A percentile compares a stretch with the other conserved stretches of the same genome.
Evolutionary conservation across 306 rosid genomes (phyloP).

Genomic region (Albizia julibrissin): DNA sequence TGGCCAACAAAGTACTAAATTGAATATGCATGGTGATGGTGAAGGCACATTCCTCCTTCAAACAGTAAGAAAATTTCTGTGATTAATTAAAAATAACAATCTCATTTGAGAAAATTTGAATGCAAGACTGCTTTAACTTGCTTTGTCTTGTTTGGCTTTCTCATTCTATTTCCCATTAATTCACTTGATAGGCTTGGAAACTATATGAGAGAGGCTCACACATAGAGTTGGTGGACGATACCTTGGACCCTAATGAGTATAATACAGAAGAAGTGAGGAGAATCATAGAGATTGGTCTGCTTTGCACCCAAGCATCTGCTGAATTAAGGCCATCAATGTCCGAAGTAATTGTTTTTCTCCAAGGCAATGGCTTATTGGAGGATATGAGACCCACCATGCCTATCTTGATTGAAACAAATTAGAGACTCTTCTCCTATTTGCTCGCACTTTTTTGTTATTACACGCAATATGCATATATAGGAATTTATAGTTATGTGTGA

Average conservation of each 20-base stretch:
- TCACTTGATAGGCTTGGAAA: constrained; percentile 56
- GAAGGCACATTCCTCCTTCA: constrained; percentile 47
- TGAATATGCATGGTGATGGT: background rate
- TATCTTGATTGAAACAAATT: constrained; percentile 48
- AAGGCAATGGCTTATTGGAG: constrained; percentile 39
- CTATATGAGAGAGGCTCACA: constrained; percentile 41
- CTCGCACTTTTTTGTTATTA: background rate
- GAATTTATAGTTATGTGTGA: background rate
- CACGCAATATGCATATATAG: too few relatives aligned
- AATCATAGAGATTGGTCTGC: constrained; percentile 32
- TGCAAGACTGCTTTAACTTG: background rate
- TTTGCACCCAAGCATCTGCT: constrained; percentile 64
- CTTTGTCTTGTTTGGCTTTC: background rate
- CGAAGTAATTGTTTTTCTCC: constrained; percentile 52
- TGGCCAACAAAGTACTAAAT: constrained; percentile 27
- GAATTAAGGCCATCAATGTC: constrained; percentile 68
- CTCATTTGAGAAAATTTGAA: background rate
- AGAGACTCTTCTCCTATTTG: background rate
- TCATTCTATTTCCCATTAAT: background rate
- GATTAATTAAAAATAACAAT: background rate
- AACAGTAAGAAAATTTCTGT: constrained; percentile 45
- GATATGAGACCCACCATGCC: constrained; percentile 52
- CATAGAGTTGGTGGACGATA: background rate
- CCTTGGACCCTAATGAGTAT: background rate
- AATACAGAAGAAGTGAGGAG: constrained; percentile 1